phyloP scores from a whole-genome alignment of 2,329 filamentous ascomycete genomes.

The Pseudocercospora cruenta region DNA sequence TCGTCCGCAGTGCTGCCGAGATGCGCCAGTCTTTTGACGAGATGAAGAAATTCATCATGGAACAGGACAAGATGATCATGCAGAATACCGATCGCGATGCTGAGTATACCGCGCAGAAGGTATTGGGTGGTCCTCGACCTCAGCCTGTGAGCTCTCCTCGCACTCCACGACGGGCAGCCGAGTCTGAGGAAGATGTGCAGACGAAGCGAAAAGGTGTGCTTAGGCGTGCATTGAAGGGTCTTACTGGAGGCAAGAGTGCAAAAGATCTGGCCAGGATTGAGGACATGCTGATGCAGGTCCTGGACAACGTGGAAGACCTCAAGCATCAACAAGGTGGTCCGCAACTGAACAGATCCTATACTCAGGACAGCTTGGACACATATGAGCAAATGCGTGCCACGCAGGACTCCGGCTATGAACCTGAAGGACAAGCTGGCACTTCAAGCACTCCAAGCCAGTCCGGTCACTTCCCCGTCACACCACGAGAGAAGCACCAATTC shows the following conservation, averaged over 20 bases:
- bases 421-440: conserved; percentile 77
- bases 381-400: conserved; percentile 72
- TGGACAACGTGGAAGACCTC: conserved; percentile 81
- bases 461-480: conserved; percentile 60
- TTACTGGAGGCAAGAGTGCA: conserved; percentile 78
- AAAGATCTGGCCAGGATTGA: conserved; percentile 63
- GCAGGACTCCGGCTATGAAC: conserved; percentile 76
- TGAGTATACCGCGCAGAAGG: conserved; percentile 79
- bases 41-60: conserved; percentile 87
- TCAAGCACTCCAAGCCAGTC: conserved; percentile 76
- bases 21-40: conserved; percentile 97
- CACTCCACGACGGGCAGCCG: conserved; percentile 51
- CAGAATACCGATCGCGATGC: conserved; percentile 85
- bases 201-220: conserved; percentile 93
- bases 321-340: conserved; percentile 43
- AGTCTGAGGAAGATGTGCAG: conserved; percentile 62
- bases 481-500: conserved; percentile 41
- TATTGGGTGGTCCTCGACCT: conserved; percentile 83
- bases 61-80: conserved; percentile 88
- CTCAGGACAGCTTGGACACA: conserved; percentile 61
- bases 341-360: conserved; percentile 33
- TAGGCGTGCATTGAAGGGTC: conserved; percentile 85
- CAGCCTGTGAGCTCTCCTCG: conserved; percentile 70
- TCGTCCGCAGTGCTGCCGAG: conserved; percentile 91
- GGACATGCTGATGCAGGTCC: conserved; percentile 74